Conservation (phyloP, 257 asterid genomes). For the Salvia hispanica region DNA sequence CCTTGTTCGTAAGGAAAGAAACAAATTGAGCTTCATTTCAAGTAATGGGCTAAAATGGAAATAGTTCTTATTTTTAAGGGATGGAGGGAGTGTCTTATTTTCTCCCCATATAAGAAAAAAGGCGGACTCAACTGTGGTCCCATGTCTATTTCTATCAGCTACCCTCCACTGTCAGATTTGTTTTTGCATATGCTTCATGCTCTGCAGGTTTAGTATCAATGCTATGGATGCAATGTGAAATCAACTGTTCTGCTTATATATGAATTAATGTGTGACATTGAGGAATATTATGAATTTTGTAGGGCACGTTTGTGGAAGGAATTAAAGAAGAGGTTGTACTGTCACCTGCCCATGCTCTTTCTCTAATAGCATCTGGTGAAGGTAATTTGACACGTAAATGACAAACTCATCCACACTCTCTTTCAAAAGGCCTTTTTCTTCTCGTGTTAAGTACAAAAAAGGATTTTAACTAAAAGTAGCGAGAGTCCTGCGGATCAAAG, state of each 20-base stretch:
- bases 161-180: too few species aligned
- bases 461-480: too few species aligned
- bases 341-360: slow-evolving; percentile 95
- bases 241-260: slow-evolving; percentile 19
- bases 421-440: background rate
- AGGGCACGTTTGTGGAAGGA: slow-evolving; percentile 84
- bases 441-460: too few species aligned
- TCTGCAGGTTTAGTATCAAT: background rate
- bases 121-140: too few species aligned
- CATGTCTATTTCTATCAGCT: too few species aligned
- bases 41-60: too few species aligned
- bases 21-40: too few species aligned
- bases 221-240: slow-evolving; percentile 19
- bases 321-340: slow-evolving; percentile 87
- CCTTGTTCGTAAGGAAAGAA: too few species aligned
- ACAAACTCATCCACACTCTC: slow-evolving; percentile 3
- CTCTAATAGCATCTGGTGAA: slow-evolving; percentile 86
- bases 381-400: slow-evolving; percentile 43
- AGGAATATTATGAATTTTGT: slow-evolving; percentile 32
- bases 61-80: too few species aligned
- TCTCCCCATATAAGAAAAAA: too few species aligned
- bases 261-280: slow-evolving; percentile 7
- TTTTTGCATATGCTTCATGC: background rate
- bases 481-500: too few species aligned
- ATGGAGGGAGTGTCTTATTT: too few species aligned